Base-by-base conservation (phyloP, 768 basidiomycete genomes). In the Rhizopogon salebrosus region DNA sequence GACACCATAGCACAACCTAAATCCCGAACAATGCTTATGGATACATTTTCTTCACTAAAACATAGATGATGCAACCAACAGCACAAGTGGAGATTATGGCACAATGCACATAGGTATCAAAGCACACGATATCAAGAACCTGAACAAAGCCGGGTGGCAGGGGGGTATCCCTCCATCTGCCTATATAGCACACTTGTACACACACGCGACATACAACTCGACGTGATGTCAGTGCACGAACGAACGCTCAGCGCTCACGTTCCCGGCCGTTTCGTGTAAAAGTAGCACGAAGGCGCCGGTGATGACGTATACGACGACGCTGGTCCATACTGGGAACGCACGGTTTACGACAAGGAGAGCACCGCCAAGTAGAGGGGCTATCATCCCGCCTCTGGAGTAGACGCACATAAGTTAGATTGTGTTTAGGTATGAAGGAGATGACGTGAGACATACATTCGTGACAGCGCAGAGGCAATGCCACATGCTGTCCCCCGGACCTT, bases 401-500 rank as follows among this genome's bases (percentile, higher is more conserved):
- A 34, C n/a, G n/a, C n/a, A n/a, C 5, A 22, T 31, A 22, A 22
- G 20, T 46, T 4, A 20, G 11, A 7, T 31, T 22, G 2, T 16
- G 14, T 22, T 46, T 16, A 31, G 20, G 35, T 8, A 26, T 20
- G 9, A 40, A 49, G 23, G 40, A 38, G 38, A 10, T 3, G 35
- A 22, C 49, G 23, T 20, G n/a, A n/a, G n/a, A 75, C 85, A 48
- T 62, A 92, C 85, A 94, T 83, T 66, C 93, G 77, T 2, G 88
- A 92, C 1, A 95, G 68, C 9, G 91, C 92, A 3, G 89, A 91
- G 0, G 92, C 92, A 49, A 89, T 86, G 1, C 92, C 92, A 61
- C 88, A 87, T 0, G 92, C 93, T 0, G 92, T 92, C 24, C 93
- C 92, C 43, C 92, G 82, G 3, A 93, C 87, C 73, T 83, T 83